Evolutionary conservation across 2,329 filamentous ascomycete species (phyloP), one percentile per base, ranked within the genome.

Genomic region (Beauveria sp.): DNA sequence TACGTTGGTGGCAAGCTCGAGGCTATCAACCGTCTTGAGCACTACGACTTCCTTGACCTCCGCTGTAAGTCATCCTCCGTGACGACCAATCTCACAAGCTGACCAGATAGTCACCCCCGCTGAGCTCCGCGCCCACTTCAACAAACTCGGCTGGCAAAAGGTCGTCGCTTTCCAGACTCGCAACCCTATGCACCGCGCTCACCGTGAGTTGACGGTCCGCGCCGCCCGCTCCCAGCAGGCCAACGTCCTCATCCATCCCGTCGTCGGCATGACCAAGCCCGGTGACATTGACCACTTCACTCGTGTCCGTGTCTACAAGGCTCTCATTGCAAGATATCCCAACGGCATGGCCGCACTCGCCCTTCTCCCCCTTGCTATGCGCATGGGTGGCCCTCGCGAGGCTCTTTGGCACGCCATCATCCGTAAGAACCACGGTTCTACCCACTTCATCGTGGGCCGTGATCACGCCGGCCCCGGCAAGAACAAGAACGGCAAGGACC

Each of bases 281-380:
- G 94, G 94, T 75, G 94, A 99, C 77, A 99, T 99, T 73, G 94
- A 99, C 79, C 94, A 99, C 84, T 99, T 99, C 82, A 99, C 94
- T 70, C 91, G 94, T 75, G 94, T 99, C 70, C 92, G 94, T 72
- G 94, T 97, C 71, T 99, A 99, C 85, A 91, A 97, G 84, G 93
- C 94, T 48, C 86, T 99, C 59, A 85, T 99, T 66, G 91, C 93
- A 68, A 87, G 94, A 72, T 99, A 99, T 80, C 94, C 94, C 76
- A 99, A 97, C 77, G 94, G 94, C 71, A 99, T 99, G 94, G 94
- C 94, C 63, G 92, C 96, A 44, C 86, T 99, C 66, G 93, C 92
- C 77, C 90, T 99, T 47, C 84, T 99, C 59, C 92, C 92, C 62
- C 84, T 99, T 66, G 94, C 94, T 70, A 99, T 99, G 94, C 90